Base-by-base conservation (phyloP, 169 alveolate genomes). In the Eimeria tenella region DNA sequence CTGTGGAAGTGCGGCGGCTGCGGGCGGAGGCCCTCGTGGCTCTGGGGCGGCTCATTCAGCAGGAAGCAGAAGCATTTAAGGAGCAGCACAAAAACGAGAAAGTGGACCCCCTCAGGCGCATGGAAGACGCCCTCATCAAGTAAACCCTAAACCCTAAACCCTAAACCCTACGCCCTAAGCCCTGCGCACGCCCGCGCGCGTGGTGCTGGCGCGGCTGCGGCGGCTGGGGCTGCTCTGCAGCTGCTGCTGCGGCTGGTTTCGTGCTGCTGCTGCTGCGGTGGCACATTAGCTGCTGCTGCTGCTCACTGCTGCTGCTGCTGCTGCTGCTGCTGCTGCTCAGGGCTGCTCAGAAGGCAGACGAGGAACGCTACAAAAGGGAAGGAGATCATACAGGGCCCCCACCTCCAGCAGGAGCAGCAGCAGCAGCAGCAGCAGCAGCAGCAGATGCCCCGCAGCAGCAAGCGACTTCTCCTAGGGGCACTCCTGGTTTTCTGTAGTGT, bases 21-120 rank as follows among this genome's bases (percentile, higher is more conserved):
- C 95, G 99, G n/a, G 99, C 99, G 5, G 97, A 97, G 93, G 98
- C 98, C 49, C 96, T 98, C 56, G 96, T 97, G 7, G 97, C 95
- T 74, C 86, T 97, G 92, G 99, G 98, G 11, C 95, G 96, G 49
- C 94, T 96, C 70, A 97, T 98, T 94, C 96, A 96, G 95, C 95
- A 91, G 62, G 98, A 96, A 17, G 98, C 98, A 19, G 95, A 87
- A 58, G 94, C 87, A 50, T 79, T 65, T 62, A 70, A 71, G 77
- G 56, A 55, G 62, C 86, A 88, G 52, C 93, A 88, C 86, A 88
- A 88, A 88, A 81, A 82, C 74, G 94, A 91, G 25, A 91, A 91
- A 77, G 90, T 82, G 3, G 91, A 91, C 15, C 81, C 94, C 13
- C 86, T 91, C n/a, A 52, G 94, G 11, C 60, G 90, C n/a, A 91